Evolutionary conservation across 2,329 filamentous ascomycete species (phyloP), one percentile per base, ranked within the genome.

Genomic region (Septoria linicola): DNA sequence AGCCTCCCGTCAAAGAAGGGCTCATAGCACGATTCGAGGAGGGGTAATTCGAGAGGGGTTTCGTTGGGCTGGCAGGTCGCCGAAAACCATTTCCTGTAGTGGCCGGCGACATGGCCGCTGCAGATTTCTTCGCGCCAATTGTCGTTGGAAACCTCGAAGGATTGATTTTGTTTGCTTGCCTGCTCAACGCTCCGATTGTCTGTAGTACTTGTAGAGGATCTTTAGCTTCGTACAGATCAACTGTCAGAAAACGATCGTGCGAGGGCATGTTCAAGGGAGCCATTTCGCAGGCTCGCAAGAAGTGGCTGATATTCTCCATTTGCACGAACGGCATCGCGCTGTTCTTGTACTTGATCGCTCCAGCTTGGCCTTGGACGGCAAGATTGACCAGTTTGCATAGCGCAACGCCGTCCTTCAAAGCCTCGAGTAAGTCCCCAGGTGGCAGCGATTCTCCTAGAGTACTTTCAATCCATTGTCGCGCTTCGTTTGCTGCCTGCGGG

Each of bases 261-360:
- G 91, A 85, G 51, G 89, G 90, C 53, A 99, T 83, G 70, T 85
- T 91, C 45, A 99, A 76, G 0, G 93, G 93, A 20, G 88, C 82
- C 43, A 81, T 76, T 71, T 96, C 88, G 75, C 91, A 95, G 54
- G 89, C 90, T 65, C 82, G 84, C 47, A 99, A 82, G 73, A 96
- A 99, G 67, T 95, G 89, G 3, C 91, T 95, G 66, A 99, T 96
- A 69, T 99, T 99, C 71, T 99, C 93, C 91, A 97, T 97, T 72
- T 99, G 93, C 34, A 97, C 92, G 68, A 99, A 99, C 0, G 93
- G 93, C 92, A 97, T 97, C 34, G 83, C 74, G 1, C 91, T 96
- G 67, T 86, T 79, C 73, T 97, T 97, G 80, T 87, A 97, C 70
- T 86, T 89, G 72, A 96, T 81, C 25, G 86, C 86, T 0, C 88